phyloP scores from a whole-genome alignment of 2,329 filamentous ascomycete genomes.

The Trichoderma breve region DNA sequence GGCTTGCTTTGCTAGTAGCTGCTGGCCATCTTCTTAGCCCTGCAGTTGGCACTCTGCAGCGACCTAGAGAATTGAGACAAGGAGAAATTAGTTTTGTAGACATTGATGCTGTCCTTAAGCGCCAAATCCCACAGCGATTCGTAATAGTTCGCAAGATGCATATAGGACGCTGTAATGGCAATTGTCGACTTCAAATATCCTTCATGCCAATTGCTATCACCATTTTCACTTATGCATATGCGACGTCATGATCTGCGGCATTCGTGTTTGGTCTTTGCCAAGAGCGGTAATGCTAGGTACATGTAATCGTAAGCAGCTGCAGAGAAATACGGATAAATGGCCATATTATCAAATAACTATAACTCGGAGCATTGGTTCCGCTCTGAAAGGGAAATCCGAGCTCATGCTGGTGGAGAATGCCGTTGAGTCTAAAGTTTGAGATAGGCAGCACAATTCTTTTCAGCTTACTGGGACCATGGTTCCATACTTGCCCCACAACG shows the following conservation, averaged over 20 bases:
- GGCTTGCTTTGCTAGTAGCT: neutral
- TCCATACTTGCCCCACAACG: neutral
- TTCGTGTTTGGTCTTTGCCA: neutral
- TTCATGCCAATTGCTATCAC: neutral
- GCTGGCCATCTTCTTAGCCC: neutral
- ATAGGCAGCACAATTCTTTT: neutral
- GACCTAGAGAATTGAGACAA: neutral
- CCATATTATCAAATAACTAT: neutral
- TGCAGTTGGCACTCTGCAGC: neutral
- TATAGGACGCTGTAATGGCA: neutral
- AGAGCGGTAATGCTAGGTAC: too few relatives aligned
- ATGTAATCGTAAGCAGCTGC: neutral
- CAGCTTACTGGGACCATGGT: neutral
- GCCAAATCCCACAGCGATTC: neutral
- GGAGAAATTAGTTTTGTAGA: neutral
- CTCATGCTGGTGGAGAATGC: neutral
- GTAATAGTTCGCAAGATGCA: neutral
- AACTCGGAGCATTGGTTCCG: neutral
- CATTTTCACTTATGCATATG: neutral
- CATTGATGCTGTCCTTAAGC: neutral
- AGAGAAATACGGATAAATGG: neutral
- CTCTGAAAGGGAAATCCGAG: neutral
- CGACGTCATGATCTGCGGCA: neutral
- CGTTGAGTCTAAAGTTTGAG: neutral
- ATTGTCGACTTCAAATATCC: neutral